Base-by-base conservation (phyloP, 2,329 filamentous ascomycete genomes). In the Colletotrichum coccodes region DNA sequence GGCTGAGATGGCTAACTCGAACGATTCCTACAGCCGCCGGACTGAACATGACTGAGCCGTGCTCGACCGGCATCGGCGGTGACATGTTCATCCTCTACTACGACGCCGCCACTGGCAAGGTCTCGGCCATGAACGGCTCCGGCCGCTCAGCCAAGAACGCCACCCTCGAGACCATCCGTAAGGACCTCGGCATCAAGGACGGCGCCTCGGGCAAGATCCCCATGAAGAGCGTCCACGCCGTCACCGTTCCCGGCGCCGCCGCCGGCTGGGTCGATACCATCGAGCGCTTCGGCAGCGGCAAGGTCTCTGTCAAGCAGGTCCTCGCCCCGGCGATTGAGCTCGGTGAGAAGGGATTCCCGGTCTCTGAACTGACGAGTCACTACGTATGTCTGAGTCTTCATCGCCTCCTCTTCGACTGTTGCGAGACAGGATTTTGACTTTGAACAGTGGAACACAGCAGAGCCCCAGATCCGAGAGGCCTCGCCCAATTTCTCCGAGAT, bases 21-120 rank as follows among this genome's bases (percentile, higher is more conserved):
- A 69, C 59, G 32, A 9, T n/a, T 5, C 5, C 6, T 3, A 4
- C 66, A 94, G 95, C 96, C 50, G 96, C 96, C 36, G 94, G 91
- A 6, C 85, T 99, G 64, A 98, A 98, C 81, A 89, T 98, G 77
- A 97, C 95, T 0, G 96, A 99, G 78, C 96, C 96, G 8, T 90
- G 91, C 68, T 96, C 93, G 6, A 98, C 96, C 0, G 96, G 96
- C 46, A 98, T 99, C 69, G 96, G 96, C 65, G 96, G 96, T 71
- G 96, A 99, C 81, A 94, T 97, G 90, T 99, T 98, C 82, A 95
- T 95, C 79, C 89, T 98, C 40, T 98, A 90, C 85, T 98, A 95
- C 83, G 89, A 97, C 77, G 94, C 94, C 47, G 88, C 91, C 73
- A 93, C 91, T 0, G 92, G 92, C 76, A 92, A 92, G 71, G 91